Base-by-base conservation (phyloP, 768 basidiomycete genomes). In the Russula compacta region DNA sequence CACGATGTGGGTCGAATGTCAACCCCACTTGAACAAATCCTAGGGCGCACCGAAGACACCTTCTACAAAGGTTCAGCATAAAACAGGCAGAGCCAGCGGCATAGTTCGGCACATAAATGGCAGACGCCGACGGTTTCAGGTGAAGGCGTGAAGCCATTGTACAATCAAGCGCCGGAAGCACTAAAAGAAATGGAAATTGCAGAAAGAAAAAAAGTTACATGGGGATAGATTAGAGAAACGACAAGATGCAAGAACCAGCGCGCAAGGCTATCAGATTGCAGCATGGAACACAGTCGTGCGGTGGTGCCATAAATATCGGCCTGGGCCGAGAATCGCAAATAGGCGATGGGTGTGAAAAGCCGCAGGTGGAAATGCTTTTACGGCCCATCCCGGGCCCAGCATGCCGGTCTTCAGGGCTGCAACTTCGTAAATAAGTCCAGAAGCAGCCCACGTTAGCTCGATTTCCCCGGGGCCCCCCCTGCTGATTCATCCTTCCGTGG, bases 191-290 rank as follows among this genome's bases (percentile, higher is more conserved):
- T 47, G 19, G 36, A 33, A 57, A 12, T 38, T 2, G n/a, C 21
- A 53, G 56, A 40, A 43, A 36, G 38, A 61, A 53, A 51, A 61
- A 53, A 51, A 21, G 46, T 57, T 15, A 15, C 44, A 48, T 33
- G 61, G 52, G 43, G 51, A 58, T 62, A 46, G 50, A 62, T 62
- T 44, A 49, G 61, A 48, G 49, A 21, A 4, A 47, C 21, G 54
- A 44, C 55, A 29, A 11, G 21, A 43, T 21, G 24, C 17, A 21
- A 39, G 44, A 39, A 19, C 24, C 24, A 29, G 24, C 24, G 24
- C 24, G 24, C 24, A 51, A 17, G 43, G 33, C 14, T 40, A 58
- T 58, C 57, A 58, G 39, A 58, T 19, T 32, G 56, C 38, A 6
- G 40, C 39, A 42, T 11, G 8, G 46, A 57, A 35, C 29, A 35